These are phyloP conservation scores for Fusarium sp. DNA, from an alignment of 2,329 filamentous ascomycete species.

Conservation along the genomic window DNA sequence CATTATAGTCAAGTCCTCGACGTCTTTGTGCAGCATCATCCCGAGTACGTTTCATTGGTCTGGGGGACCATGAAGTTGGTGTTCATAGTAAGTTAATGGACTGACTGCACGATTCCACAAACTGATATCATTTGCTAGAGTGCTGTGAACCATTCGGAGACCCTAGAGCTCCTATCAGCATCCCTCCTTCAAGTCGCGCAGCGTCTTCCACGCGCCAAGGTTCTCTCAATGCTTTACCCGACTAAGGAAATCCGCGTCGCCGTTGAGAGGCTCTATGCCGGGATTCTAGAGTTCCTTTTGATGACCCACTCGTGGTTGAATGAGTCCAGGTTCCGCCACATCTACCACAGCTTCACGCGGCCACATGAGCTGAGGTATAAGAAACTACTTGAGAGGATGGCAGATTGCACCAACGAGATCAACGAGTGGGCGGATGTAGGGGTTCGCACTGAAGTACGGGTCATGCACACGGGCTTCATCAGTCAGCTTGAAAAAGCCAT, in stretches of 20 bases:
- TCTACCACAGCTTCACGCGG: slow-evolving; percentile 12
- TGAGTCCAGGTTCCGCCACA: slow-evolving; percentile 14
- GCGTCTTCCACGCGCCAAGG: neutral
- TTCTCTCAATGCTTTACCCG: neutral
- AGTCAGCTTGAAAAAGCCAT: too few species aligned
- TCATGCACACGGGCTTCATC: neutral
- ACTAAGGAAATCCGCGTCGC: slow-evolving; percentile 2
- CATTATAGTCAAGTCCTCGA: slow-evolving; percentile 16
- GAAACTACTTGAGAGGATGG: neutral
- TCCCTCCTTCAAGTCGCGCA: neutral
- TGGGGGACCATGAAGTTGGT: slow-evolving; percentile 26
- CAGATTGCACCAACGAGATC: neutral
- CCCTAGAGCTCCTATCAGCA: neutral
- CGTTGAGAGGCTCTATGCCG: slow-evolving; percentile 3
- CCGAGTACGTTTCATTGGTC: slow-evolving; percentile 11
- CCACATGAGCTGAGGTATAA: slow-evolving; percentile 7
- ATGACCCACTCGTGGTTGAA: slow-evolving; percentile 15
- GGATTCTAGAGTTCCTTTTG: slow-evolving; percentile 8
- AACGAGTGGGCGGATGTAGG: slow-evolving; percentile 6
- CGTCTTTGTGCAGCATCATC: slow-evolving; percentile 23
- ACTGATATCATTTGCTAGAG: accelerated
- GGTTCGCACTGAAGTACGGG: neutral
- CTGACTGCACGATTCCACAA: accelerated
- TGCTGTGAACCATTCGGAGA: neutral
- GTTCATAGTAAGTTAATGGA: neutral